Evolutionary conservation across 2,329 filamentous ascomycete species (phyloP).

Genomic region (Trichoderma guizhouense): DNA sequence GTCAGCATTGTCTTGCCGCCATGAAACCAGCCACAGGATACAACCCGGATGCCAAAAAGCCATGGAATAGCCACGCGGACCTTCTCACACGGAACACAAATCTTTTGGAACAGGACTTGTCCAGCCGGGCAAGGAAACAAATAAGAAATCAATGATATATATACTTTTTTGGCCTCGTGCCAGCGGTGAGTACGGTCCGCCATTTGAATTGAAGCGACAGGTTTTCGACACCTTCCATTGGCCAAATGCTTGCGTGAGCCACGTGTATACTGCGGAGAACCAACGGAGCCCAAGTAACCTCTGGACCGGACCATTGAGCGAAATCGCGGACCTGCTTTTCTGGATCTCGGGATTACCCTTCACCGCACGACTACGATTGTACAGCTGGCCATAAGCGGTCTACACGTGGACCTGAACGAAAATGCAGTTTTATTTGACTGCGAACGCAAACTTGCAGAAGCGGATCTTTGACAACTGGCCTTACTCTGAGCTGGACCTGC

Average conservation of each 20-base stretch:
- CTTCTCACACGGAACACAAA: conserved; percentile 2
- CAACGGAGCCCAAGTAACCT: conserved; percentile 16
- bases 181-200: conserved; percentile 40
- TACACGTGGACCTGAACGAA: conserved; percentile 13
- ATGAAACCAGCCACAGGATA: conserved; percentile 23
- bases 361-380: conserved; percentile 6
- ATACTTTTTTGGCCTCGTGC: conserved; percentile 23
- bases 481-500: conserved; percentile 15
- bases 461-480: conserved; percentile 15
- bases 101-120: conserved; percentile 29
- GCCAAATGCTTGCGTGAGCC: conserved; percentile 15
- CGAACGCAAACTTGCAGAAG: conserved; percentile 30
- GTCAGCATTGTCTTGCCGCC: conserved; percentile 24
- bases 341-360: conserved; percentile 13
- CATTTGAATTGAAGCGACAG: conserved; percentile 17
- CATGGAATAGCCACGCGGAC: conserved; percentile 17
- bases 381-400: conserved; percentile 8
- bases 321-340: conserved; percentile 24
- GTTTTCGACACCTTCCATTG: conserved; percentile 9
- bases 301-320: conserved; percentile 28
- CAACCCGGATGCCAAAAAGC: conserved; percentile 20
- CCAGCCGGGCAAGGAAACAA: conserved; percentile 31
- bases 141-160: conserved; percentile 26
- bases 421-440: conserved; percentile 32
- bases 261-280: conserved; percentile 14